phyloP scores from a whole-genome alignment of 305 asterid species.

The Fraxinus baroniana region DNA sequence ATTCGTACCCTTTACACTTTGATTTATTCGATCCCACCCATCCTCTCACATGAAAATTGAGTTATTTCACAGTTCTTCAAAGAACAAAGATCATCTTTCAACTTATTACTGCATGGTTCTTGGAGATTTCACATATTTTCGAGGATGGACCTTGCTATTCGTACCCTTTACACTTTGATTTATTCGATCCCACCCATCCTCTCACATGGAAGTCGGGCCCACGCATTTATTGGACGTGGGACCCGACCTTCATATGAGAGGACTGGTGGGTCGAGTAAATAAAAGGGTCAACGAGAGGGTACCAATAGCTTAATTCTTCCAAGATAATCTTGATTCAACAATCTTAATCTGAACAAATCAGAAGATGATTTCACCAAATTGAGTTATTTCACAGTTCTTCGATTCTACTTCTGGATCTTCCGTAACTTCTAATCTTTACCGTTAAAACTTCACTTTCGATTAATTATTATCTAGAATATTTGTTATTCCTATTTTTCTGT shows the following conservation, averaged over 20 bases:
- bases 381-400: conserved; percentile 22
- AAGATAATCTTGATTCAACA: conserved; percentile 18
- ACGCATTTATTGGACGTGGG: too few species aligned
- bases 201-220: too few species aligned
- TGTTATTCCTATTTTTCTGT: conserved; percentile 15
- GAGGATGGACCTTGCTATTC: too few species aligned
- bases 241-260: too few species aligned
- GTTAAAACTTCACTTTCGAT: conserved; percentile 36
- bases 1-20: too few species aligned
- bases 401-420: conserved; percentile 42
- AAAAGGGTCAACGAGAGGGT: too few species aligned
- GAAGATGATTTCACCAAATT: neutral
- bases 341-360: conserved; percentile 5
- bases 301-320: too few species aligned
- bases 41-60: too few species aligned
- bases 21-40: too few species aligned
- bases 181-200: too few species aligned
- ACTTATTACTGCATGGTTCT: conserved; percentile 20
- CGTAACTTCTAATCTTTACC: conserved; percentile 32
- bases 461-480: neutral
- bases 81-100: conserved; percentile 14
- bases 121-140: conserved; percentile 9
- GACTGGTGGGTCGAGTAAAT: too few species aligned
- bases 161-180: too few species aligned
- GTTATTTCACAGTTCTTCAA: neutral